Conservation (phyloP, 108 stramenopile genomes). For the Licmophora abbreviata region DNA sequence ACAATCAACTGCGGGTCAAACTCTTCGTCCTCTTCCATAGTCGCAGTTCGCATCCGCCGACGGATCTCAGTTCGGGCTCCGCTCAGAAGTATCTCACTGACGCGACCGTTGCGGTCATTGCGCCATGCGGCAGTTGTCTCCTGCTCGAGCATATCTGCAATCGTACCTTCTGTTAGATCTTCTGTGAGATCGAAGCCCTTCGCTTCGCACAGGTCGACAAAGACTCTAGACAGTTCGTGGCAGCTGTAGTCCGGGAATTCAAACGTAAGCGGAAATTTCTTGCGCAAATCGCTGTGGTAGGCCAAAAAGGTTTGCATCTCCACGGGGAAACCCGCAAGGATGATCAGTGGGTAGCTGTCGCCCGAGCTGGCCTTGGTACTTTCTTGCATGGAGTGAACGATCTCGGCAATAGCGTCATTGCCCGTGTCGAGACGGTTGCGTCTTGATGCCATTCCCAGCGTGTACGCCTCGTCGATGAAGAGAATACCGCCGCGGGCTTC, state of each 20-base stretch:
- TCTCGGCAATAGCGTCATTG: slow-evolving; percentile 63
- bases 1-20: slow-evolving; percentile 86
- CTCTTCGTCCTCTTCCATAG: slow-evolving; percentile 66
- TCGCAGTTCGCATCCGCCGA: slow-evolving; percentile 68
- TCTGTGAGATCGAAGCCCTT: slow-evolving; percentile 82
- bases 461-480: slow-evolving; percentile 89
- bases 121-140: slow-evolving; percentile 74
- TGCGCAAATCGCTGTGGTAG: slow-evolving; percentile 55
- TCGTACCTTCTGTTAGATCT: slow-evolving; percentile 33
- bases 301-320: slow-evolving; percentile 80
- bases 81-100: slow-evolving; percentile 77
- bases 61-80: slow-evolving; percentile 75
- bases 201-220: slow-evolving; percentile 67
- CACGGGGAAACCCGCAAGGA: slow-evolving; percentile 81
- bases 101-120: slow-evolving; percentile 77
- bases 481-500: slow-evolving; percentile 83
- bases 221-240: slow-evolving; percentile 69
- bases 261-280: slow-evolving; percentile 69
- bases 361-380: slow-evolving; percentile 38
- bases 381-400: slow-evolving; percentile 69
- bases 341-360: slow-evolving; percentile 54
- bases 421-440: slow-evolving; percentile 63
- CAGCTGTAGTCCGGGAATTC: slow-evolving; percentile 88
- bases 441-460: slow-evolving; percentile 76
- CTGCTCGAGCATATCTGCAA: slow-evolving; percentile 53